A percentile compares a stretch with the other conserved stretches of the same genome.
Conservation (phyloP, 2,329 filamentous ascomycete genomes). For the Byssochlamys sp. region DNA sequence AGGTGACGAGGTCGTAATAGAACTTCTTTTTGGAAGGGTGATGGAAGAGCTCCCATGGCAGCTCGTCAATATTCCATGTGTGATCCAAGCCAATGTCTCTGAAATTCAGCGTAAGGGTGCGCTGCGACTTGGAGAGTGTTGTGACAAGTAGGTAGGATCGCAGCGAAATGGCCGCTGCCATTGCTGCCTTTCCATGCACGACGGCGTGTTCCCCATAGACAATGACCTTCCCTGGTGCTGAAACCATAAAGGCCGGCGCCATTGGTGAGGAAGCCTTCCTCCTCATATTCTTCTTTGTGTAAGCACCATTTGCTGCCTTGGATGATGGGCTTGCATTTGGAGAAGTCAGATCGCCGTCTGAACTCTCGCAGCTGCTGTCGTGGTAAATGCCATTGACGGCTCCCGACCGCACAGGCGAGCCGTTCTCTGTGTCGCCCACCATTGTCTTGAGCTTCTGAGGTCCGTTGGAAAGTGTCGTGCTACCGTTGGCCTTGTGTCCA, state of each 20-base stretch:
- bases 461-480: constrained; percentile 15
- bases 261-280: constrained; percentile 47
- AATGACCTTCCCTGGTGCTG: constrained; percentile 94
- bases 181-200: constrained; percentile 92
- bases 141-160: constrained; percentile 95
- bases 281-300: constrained; percentile 10
- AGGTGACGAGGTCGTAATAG: constrained; percentile 82
- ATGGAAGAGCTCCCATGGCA: constrained; percentile 79
- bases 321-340: constrained; percentile 18
- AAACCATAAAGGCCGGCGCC: constrained; percentile 92
- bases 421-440: constrained; percentile 13
- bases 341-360: constrained; percentile 21
- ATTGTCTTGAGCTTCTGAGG: constrained; percentile 18
- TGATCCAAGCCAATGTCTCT: constrained; percentile 82
- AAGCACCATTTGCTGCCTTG: constrained; percentile 6
- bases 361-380: constrained; percentile 18
- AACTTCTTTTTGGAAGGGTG: constrained; percentile 79
- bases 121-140: constrained; percentile 80
- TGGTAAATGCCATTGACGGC: constrained; percentile 7
- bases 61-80: constrained; percentile 83
- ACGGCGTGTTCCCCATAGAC: constrained; percentile 96
- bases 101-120: constrained; percentile 79
- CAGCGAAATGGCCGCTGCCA: constrained; percentile 88
- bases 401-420: constrained; percentile 11
- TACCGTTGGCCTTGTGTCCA: constrained; percentile 22